Percentiles rank a stretch among this genome's conserved stretches.
These are phyloP conservation scores for Tubosaeta sp. DNA, from an alignment of 768 basidiomycete genomes.

Conservation along the genomic window DNA sequence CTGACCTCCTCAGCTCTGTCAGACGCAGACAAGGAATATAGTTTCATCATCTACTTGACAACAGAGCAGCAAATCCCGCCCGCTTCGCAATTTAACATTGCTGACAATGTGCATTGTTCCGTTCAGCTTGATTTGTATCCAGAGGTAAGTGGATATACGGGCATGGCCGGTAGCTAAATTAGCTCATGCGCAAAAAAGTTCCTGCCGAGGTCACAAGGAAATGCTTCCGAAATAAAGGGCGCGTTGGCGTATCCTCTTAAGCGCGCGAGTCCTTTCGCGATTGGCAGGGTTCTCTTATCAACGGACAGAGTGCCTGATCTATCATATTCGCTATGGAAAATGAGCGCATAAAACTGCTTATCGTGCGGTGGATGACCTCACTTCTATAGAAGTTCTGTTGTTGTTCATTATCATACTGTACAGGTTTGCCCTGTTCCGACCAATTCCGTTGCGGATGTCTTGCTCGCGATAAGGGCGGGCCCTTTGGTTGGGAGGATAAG, in stretches of 20 bases:
- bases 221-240: constrained; percentile 15
- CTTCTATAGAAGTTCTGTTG: no score
- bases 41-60: constrained; percentile 2
- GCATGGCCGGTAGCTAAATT: constrained; percentile 20
- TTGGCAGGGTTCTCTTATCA: constrained; percentile 18
- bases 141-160: neutral
- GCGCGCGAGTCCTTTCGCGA: constrained; percentile 19
- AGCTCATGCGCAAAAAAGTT: constrained; percentile 5
- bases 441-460: constrained; percentile 1
- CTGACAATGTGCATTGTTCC: neutral
- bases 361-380: constrained; percentile 1
- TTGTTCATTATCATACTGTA: neutral
- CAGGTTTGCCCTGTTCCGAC: constrained; percentile 1
- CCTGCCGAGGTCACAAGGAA: constrained; percentile 6
- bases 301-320: constrained; percentile 3
- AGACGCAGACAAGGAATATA: neutral
- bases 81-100: neutral
- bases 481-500: constrained; percentile 22
- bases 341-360: constrained; percentile 1
- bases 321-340: neutral
- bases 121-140: neutral
- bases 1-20: neutral
- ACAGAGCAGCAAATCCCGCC: constrained; percentile 5
- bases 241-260: constrained; percentile 5
- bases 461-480: constrained; percentile 20